Conservation (phyloP, 2,329 filamentous ascomycete genomes). For the Curvularia hawaiiensis region DNA sequence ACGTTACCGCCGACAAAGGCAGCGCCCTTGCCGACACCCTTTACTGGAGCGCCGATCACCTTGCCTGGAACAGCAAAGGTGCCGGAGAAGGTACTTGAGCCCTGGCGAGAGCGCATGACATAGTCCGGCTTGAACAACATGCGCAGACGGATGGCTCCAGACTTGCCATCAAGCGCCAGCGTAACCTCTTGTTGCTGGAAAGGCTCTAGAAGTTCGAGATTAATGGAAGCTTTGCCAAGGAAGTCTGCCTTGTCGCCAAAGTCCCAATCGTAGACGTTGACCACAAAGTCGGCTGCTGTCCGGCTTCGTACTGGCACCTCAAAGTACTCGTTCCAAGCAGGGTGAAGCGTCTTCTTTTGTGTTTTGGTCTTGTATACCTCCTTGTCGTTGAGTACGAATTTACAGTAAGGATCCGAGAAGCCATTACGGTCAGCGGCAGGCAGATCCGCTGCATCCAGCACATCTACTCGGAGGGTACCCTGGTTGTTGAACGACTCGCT, state of each 20-base stretch:
- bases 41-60: constrained; percentile 94
- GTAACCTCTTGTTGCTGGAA: constrained; percentile 79
- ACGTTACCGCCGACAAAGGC: constrained; percentile 77
- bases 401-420: constrained; percentile 96
- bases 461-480: constrained; percentile 90
- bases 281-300: constrained; percentile 80
- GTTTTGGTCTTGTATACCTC: constrained; percentile 95
- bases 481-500: constrained; percentile 99
- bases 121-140: constrained; percentile 94
- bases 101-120: constrained; percentile 82
- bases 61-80: constrained; percentile 87
- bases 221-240: constrained; percentile 77
- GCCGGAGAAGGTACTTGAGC: constrained; percentile 89
- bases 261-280: constrained; percentile 93
- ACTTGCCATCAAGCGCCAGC: constrained; percentile 84
- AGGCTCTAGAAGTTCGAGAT: constrained; percentile 80
- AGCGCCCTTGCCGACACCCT: constrained; percentile 80
- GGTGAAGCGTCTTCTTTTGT: constrained; percentile 95
- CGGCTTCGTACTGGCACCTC: constrained; percentile 82
- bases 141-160: constrained; percentile 78
- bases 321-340: constrained; percentile 96
- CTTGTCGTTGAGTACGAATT: constrained; percentile 87
- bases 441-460: constrained; percentile 85
- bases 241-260: constrained; percentile 94
- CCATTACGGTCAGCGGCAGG: constrained; percentile 94